phyloP scores from a whole-genome alignment of 345 rosid genomes.

The Alliaria petiolata region DNA sequence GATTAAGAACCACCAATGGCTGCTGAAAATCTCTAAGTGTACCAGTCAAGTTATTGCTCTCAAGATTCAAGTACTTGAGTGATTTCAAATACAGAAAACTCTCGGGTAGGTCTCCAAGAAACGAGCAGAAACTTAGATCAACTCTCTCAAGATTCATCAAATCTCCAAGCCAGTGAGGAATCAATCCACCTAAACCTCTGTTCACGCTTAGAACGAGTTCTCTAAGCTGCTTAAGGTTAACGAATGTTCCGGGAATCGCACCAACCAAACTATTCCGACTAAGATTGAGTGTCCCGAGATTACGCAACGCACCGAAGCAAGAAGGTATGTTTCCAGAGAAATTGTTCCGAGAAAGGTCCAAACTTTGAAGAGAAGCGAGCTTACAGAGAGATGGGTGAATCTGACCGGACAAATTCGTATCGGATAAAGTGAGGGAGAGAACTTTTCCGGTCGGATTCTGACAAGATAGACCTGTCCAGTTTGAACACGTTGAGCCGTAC shows the following conservation, averaged over 20 bases:
- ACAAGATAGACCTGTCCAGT: slow-evolving; percentile 76
- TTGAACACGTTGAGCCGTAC: slow-evolving; percentile 65
- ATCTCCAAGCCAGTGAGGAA: slow-evolving; percentile 70
- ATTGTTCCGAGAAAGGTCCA: slow-evolving; percentile 52
- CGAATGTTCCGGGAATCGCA: slow-evolving; percentile 45
- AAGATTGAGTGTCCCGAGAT: slow-evolving; percentile 66
- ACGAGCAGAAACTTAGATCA: slow-evolving; percentile 68
- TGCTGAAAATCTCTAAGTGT: slow-evolving; percentile 59
- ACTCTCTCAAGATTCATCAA: slow-evolving; percentile 57
- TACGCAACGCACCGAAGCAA: slow-evolving; percentile 53
- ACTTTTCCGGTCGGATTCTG: slow-evolving; percentile 54
- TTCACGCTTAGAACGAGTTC: slow-evolving; percentile 59
- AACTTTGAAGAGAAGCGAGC: slow-evolving; percentile 46
- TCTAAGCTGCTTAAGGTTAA: slow-evolving; percentile 46
- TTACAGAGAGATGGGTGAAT: slow-evolving; percentile 59
- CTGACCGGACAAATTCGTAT: slow-evolving; percentile 56
- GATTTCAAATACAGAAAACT: slow-evolving; percentile 50
- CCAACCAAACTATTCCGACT: slow-evolving; percentile 60
- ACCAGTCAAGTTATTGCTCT: slow-evolving; percentile 58
- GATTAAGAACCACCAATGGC: slow-evolving; percentile 56
- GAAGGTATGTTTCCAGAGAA: slow-evolving; percentile 59
- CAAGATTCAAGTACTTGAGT: slow-evolving; percentile 60
- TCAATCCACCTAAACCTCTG: slow-evolving; percentile 45
- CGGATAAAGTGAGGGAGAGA: slow-evolving; percentile 51
- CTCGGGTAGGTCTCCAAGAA: slow-evolving; percentile 60